Percentiles rank a stretch among this genome's conserved stretches.
Conservation (phyloP, 345 rosid species). For the Hibiscus mutabilis region DNA sequence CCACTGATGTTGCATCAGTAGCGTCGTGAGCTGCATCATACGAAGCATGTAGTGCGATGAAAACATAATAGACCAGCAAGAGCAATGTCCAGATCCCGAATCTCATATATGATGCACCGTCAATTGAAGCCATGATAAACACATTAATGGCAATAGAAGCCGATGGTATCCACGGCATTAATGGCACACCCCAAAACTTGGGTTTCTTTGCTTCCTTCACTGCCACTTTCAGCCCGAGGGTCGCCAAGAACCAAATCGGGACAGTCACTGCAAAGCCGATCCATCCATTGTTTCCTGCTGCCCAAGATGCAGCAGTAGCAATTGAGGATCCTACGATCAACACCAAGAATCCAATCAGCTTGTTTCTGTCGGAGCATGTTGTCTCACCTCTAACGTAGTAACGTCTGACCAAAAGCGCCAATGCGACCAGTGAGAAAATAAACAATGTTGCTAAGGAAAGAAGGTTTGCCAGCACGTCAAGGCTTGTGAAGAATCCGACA, state of each 20-base stretch:
- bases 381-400: conserved; percentile 43
- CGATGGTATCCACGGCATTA: conserved; percentile 66
- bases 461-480: conserved; percentile 44
- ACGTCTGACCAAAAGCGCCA: conserved; percentile 51
- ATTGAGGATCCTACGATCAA: conserved; percentile 38
- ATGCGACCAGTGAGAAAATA: conserved; percentile 47
- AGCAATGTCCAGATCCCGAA: conserved; percentile 36
- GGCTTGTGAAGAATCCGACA: conserved; percentile 46
- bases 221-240: conserved; percentile 6
- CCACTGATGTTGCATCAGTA: neutral
- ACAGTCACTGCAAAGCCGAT: conserved; percentile 33
- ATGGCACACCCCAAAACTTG: conserved; percentile 58
- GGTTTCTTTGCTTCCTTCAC: conserved; percentile 40
- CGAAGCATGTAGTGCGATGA: conserved; percentile 37
- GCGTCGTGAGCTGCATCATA: conserved; percentile 34
- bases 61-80: conserved; percentile 32
- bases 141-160: conserved; percentile 40
- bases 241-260: conserved; percentile 49
- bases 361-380: conserved; percentile 22
- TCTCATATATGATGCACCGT: conserved; percentile 37
- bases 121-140: conserved; percentile 53
- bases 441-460: conserved; percentile 53
- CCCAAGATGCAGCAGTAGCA: conserved; percentile 40
- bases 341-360: conserved; percentile 28
- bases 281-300: conserved; percentile 29